Evolutionary conservation across 768 basidiomycete species (phyloP), one percentile per base, ranked within the genome.

Genomic region (Hericium rajendrae): DNA sequence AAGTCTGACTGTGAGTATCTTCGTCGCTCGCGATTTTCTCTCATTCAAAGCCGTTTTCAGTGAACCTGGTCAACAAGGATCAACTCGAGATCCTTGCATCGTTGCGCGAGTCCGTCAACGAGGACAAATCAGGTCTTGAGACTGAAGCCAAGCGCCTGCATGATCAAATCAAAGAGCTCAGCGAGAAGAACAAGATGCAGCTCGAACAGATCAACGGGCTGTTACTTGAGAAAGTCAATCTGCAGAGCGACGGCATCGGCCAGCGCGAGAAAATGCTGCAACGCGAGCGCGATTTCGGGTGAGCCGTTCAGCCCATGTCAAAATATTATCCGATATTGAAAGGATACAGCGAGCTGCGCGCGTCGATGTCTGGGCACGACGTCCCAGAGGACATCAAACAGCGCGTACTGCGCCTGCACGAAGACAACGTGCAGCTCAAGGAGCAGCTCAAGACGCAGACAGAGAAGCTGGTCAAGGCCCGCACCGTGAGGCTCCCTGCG

Each of bases 61-160:
- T 97, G 66, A 88, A 82, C 48, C 78, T 98, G 48, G 87, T 97
- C 48, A 89, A 93, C 74, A 92, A 91, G 68, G 93, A 97, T 67
- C 92, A 97, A 68, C 74, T 94, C 20, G 94, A 94, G 54, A 92
- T 94, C 57, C 83, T 98, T 37, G 79, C 85, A 2, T 84, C 84
- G 6, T 73, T 97, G 26, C 85, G 94, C 43, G 91, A 92, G 58
- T 92, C 89, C 1, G 89, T 95, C 46, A 87, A 86, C 66, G 86
- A 89, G 67, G 94, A 97, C 70, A 93, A 93, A 69, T 77, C 78
- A 12, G 80, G 74, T 13, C 77, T 94, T 10, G 88, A 89, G 66
- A 74, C 72, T 1, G 88, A 94, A 55, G 69, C 88, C 38, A 78
- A 78, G 26, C 76, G 76, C 38, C 70, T 92, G 43, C 80, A 78